Evolutionary conservation across 139 green algal species (phyloP).

Genomic region (Axilococcus clingmanii): DNA sequence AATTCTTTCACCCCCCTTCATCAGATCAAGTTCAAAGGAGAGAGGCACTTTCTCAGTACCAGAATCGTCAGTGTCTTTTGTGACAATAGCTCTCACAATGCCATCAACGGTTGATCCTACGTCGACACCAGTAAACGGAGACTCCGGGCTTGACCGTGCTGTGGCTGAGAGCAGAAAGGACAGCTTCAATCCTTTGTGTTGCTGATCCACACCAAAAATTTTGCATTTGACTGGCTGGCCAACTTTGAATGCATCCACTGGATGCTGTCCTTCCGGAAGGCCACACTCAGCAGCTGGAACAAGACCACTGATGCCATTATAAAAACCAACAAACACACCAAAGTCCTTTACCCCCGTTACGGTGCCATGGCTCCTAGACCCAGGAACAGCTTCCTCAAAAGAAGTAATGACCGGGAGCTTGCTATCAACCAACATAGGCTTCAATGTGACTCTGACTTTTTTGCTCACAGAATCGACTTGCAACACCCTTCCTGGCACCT

Average conservation of each 20-base stretch:
- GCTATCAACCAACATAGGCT: constrained; percentile 61
- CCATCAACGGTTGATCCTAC: neutral
- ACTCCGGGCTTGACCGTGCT: neutral
- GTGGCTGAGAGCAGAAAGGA: constrained; percentile 15
- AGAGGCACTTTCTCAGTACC: constrained; percentile 44
- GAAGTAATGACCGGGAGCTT: constrained; percentile 42
- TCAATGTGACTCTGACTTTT: constrained; percentile 65
- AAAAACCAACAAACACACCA: constrained; percentile 87
- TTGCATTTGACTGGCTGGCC: constrained; percentile 24
- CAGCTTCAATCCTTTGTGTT: constrained; percentile 33
- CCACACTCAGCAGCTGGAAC: constrained; percentile 50
- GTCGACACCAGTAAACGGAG: constrained; percentile 1
- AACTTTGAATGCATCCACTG: constrained; percentile 39
- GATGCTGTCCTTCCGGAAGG: constrained; percentile 43
- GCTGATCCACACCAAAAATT: constrained; percentile 34
- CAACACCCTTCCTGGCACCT: constrained; percentile 47
- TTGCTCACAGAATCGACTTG: constrained; percentile 35
- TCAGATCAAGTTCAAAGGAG: constrained; percentile 11
- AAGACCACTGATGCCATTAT: constrained; percentile 26
- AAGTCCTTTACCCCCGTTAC: constrained; percentile 71
- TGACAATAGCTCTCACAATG: constrained; percentile 33
- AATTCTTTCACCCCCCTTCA: constrained; percentile 13
- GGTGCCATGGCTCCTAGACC: constrained; percentile 61
- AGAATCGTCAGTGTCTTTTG: constrained; percentile 57
- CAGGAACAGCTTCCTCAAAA: constrained; percentile 39